Conservation (phyloP, 805 yeast genomes). For the Cyberlindnera mississippiensis region DNA sequence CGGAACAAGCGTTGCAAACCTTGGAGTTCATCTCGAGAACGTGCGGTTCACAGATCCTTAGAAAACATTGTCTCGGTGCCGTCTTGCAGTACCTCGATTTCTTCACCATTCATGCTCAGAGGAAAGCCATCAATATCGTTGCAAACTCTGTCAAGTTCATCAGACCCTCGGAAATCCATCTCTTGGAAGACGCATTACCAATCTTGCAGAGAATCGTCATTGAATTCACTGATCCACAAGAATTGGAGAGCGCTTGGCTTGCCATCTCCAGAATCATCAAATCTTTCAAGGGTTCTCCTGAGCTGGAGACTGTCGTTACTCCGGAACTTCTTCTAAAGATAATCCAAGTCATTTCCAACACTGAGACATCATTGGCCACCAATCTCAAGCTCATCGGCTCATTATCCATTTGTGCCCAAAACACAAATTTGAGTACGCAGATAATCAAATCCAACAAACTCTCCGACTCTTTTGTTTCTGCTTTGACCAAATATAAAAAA, state of each 20-base stretch:
- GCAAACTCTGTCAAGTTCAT: slow-evolving; percentile 62
- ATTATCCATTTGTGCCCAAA: slow-evolving; percentile 39
- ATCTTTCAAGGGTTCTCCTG: slow-evolving; percentile 43
- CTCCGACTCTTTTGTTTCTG: slow-evolving; percentile 43
- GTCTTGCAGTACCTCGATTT: slow-evolving; percentile 79
- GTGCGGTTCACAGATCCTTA: slow-evolving; percentile 48
- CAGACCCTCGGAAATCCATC: slow-evolving; percentile 38
- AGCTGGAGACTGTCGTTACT: slow-evolving; percentile 42
- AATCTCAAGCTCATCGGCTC: slow-evolving; percentile 36
- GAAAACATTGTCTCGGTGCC: slow-evolving; percentile 57
- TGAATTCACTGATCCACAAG: slow-evolving; percentile 52
- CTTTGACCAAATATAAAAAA: slow-evolving; percentile 49
- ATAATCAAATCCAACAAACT: slow-evolving; percentile 47
- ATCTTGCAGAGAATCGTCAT: slow-evolving; percentile 50
- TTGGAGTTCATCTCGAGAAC: slow-evolving; percentile 58
- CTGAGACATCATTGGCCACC: slow-evolving; percentile 31
- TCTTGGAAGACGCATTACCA: slow-evolving; percentile 55
- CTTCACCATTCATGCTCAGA: slow-evolving; percentile 83
- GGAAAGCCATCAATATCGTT: slow-evolving; percentile 70
- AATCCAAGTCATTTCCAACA: slow-evolving; percentile 24
- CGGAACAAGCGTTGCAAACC: slow-evolving; percentile 84
- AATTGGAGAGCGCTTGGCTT: slow-evolving; percentile 62
- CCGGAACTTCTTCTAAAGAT: slow-evolving; percentile 34
- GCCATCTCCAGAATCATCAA: slow-evolving; percentile 56
- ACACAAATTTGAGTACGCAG: slow-evolving; percentile 36